Evolutionary conservation across 1,284 basidiomycete species (phyloP), one percentile per base, ranked within the genome.

Genomic region (Exobasidium cylindrosporum): DNA sequence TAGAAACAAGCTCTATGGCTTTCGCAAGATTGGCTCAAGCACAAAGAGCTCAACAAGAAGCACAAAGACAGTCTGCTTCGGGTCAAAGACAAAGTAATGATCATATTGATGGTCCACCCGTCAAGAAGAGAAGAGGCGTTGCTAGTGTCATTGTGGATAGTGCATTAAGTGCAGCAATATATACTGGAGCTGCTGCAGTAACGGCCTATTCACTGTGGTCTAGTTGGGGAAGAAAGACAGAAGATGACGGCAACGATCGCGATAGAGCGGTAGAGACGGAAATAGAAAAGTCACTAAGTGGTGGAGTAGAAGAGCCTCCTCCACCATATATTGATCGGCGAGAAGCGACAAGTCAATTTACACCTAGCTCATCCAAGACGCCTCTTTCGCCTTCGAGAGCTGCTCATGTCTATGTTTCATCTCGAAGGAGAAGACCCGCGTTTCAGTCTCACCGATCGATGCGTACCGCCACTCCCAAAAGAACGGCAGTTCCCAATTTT

Each of bases 181-280:
- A 67, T 46, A 68, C 71, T 1, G 71, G 71, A 26, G 71, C 71
- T 14, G 71, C 69, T 0, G 71, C 71, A 2, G 57, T 73, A 10
- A 73, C 71, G 0, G 71, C 71, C 0, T 73, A 72, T 26, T 69
- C 68, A 21, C 57, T 73, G 0, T 73, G 71, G 71, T 63, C 64
- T 0, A 64, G 61, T 0, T 73, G 71, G 71, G 63, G 70, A 23
- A 55, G 31, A 35, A 55, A 44, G 32, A n/a, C n/a, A n/a, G n/a
- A n/a, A n/a, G n/a, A n/a, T n/a, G n/a, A n/a, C n/a, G n/a, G n/a
- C n/a, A n/a, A n/a, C n/a, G n/a, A n/a, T n/a, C n/a, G n/a, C n/a
- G n/a, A n/a, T n/a, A n/a, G n/a, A n/a, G 32, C 58, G 28, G 21
- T 23, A 60, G 5, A 52, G 54, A 13, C 49, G 56, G 31, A 64